Evolutionary conservation across 805 yeast species (phyloP).

Genomic region (Wickerhamomyces sydowiorum): DNA sequence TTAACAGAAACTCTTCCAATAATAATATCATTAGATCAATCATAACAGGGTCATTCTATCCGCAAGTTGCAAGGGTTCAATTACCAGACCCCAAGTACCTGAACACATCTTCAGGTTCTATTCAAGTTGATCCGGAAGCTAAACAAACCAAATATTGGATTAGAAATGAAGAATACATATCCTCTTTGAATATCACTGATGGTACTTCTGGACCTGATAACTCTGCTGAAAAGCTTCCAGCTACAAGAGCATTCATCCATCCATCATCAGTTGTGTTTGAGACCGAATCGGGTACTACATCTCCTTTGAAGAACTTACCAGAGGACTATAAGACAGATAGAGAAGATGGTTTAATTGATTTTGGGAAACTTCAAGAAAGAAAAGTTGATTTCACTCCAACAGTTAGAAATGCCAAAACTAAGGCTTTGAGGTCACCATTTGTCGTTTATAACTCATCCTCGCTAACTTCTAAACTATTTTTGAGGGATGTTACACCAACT

Average conservation of each 20-base stretch:
- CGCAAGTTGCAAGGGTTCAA: slow-evolving; percentile 76
- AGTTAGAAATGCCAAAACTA: slow-evolving; percentile 23
- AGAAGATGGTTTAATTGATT: slow-evolving; percentile 37
- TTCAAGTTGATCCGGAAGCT: slow-evolving; percentile 84
- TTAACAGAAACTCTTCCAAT: slow-evolving; percentile 50
- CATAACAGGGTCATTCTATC: slow-evolving; percentile 76
- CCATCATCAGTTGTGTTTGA: slow-evolving; percentile 78
- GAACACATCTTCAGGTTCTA: slow-evolving; percentile 68
- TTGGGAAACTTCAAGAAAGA: slow-evolving; percentile 21
- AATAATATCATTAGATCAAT: slow-evolving; percentile 54
- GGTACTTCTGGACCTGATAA: slow-evolving; percentile 9
- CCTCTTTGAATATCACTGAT: slow-evolving; percentile 6
- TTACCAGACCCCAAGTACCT: slow-evolving; percentile 75
- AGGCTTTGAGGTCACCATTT: slow-evolving; percentile 47
- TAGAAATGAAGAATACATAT: slow-evolving; percentile 48
- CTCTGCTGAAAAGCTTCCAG: slow-evolving; percentile 38
- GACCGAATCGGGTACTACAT: slow-evolving; percentile 19
- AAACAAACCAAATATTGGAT: slow-evolving; percentile 67
- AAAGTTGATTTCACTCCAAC: slow-evolving; percentile 37
- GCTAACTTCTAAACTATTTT: slow-evolving; percentile 60
- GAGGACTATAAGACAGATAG: slow-evolving; percentile 23
- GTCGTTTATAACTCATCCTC: slow-evolving; percentile 56
- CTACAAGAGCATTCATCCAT: slow-evolving; percentile 73
- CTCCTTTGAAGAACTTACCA: neutral
- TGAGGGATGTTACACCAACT: slow-evolving; percentile 78